Base-by-base conservation (phyloP, 192 early-diverging fungal species). In the Backusella mclennaniae region DNA sequence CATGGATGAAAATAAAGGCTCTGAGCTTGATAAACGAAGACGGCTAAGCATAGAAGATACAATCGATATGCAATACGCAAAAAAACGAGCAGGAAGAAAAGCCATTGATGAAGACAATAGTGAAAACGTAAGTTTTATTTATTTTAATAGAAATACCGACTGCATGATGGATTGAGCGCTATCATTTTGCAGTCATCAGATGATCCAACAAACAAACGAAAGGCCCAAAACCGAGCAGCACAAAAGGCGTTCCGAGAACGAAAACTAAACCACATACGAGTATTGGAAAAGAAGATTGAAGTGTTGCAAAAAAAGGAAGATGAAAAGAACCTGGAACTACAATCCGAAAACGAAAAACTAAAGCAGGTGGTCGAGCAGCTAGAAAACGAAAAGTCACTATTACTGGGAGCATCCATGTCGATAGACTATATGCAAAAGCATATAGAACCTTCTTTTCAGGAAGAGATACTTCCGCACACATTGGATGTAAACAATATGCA, bases 231-330 rank as follows among this genome's bases (percentile, higher is more conserved):
- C 82, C 87, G 95, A 17, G 94, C 93, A 12, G 95, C 95, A 0
- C 95, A 97, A 85, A 87, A 95, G 9, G 95, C 95, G 3, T 97
- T 97, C 79, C 91, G 95, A 67, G 95, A 97, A 79, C 89, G 95
- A 73, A 94, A 93, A 74, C 89, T 94, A 76, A 87, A 89, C 33
- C 93, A 97, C 74, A 82, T 96, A 15, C 83, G 88, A 69, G 87
- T 90, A 12, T 85, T 97, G 4, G 95, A 97, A 82, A 89, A 86
- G 21, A 86, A 87, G 67, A 91, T 94, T 66, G 87, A 91, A 76
- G 89, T 46, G 4, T 49, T 71, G 26, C 39, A 71, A 49, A 4
- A 71, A 2, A 71, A 42, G 26, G 42, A 71, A 31, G 42, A 46
- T 14, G 70, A 71, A 42, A 44, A 71, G 39, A 71, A 71, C 14